These are phyloP conservation scores for Fusarium agapanthi DNA, from an alignment of 2,329 filamentous ascomycete genomes.

Conservation along the genomic window DNA sequence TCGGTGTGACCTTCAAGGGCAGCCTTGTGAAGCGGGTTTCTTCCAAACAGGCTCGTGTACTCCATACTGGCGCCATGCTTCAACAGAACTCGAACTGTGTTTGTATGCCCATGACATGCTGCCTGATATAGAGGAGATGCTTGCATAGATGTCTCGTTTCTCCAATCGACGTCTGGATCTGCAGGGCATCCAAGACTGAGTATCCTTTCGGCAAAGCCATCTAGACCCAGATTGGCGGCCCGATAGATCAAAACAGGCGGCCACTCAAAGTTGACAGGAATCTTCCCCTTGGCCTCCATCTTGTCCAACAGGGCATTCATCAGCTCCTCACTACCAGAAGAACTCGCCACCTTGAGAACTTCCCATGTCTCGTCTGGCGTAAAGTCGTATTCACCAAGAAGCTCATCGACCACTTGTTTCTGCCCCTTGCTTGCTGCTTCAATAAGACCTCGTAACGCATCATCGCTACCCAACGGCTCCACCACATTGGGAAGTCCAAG, in stretches of 20 bases:
- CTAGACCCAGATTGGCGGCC: not conserved
- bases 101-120: not conserved
- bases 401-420: not conserved
- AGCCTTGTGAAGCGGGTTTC: not conserved
- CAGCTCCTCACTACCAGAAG: not conserved
- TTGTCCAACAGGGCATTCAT: not conserved
- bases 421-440: not conserved
- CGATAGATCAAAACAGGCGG: not conserved
- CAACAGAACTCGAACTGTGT: not conserved
- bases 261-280: not conserved
- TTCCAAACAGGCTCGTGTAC: not conserved
- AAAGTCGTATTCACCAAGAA: not conserved
- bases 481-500: not conserved
- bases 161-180: not conserved
- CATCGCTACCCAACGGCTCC: not conserved
- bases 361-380: not conserved
- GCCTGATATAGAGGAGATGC: not conserved
- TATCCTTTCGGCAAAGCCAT: not conserved
- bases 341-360: not conserved
- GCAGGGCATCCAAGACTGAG: not conserved
- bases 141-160: not conserved
- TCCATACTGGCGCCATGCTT: not conserved
- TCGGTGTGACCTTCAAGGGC: not conserved
- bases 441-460: not conserved
- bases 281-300: not conserved